Conservation (phyloP, 805 yeast genomes). For the Ogataea glucozyma region DNA sequence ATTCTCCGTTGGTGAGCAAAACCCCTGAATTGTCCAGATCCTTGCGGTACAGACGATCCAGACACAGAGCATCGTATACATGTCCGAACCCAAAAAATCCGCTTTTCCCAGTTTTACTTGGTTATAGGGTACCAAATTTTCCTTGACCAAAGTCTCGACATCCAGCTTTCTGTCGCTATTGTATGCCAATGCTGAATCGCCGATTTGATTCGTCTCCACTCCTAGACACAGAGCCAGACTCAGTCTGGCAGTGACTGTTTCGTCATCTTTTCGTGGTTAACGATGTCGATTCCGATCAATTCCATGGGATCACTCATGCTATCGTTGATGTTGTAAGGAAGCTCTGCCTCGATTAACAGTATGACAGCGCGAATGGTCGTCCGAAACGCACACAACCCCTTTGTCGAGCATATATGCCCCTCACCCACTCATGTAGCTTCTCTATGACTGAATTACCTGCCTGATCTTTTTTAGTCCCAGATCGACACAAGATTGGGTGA, state of each 20-base stretch:
- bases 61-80: constrained; percentile 15
- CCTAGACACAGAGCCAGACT: constrained; percentile 11
- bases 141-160: constrained; percentile 11
- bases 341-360: constrained; percentile 50
- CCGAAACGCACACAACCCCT: constrained; percentile 50
- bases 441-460: constrained; percentile 11
- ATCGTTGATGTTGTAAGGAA: constrained; percentile 35
- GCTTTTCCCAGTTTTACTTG: constrained; percentile 18
- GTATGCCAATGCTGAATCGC: constrained; percentile 21
- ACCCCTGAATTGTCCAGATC: constrained; percentile 21
- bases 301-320: constrained; percentile 19
- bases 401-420: constrained; percentile 48
- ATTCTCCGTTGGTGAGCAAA: constrained; percentile 21
- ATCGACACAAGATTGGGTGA: constrained; percentile 23
- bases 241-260: neutral
- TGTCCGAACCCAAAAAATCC: constrained; percentile 19
- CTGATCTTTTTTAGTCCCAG: constrained; percentile 23
- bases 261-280: constrained; percentile 21
- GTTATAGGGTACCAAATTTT: constrained; percentile 13
- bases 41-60: constrained; percentile 23
- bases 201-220: constrained; percentile 24
- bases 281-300: constrained; percentile 21
- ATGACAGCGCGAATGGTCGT: constrained; percentile 48
- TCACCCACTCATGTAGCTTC: constrained; percentile 18
- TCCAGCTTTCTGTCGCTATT: constrained; percentile 22